Base-by-base conservation (phyloP, 225 moss, liverwort and hornwort species). In the Physcomitrellopsis africana region DNA sequence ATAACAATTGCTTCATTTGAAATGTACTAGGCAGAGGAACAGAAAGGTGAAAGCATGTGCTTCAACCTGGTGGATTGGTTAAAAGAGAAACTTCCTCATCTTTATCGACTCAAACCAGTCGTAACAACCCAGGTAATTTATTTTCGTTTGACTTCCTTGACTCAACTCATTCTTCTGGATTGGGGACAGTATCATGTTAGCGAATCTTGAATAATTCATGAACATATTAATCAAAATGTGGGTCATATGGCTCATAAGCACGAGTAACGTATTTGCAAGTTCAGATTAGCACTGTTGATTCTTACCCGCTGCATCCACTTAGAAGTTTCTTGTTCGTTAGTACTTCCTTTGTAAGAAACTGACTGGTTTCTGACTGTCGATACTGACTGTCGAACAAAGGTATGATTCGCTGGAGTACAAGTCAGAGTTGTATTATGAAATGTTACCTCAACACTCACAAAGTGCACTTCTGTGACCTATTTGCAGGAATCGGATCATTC, bases 31-130 rank as follows among this genome's bases (percentile, higher is more conserved):
- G 97, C 91, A 32, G 85, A 91, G 67, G 90, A 93, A 60, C 93
- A 93, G 86, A 85, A 90, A 71, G 97, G 97, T 24, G 97, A 93
- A 85, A 94, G 92, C 82, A 94, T 97, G 97, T 97, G 97, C 80
- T 97, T 94, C 29, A 90, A 91, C 22, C 79, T 97, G 72, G 94
- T 94, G 82, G 97, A 97, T 66, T 97, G 97, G 97, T 81, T 97
- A 71, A 97, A 94, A 90, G 97, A 94, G 79, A 87, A 89, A 61
- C 90, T 97, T 47, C 92, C 87, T 26, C 73, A 89, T 43, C 93
- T 91, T 75, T 97, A 97, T 82, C 91, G 91, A 44, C 84, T 91
- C 67, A 97, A 92, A 80, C 92, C 89, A 48, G 70, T 76, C 32
- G 53, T 43, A 79, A 43, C 67, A 76, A 80, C 82, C 70, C 77